Conservation (phyloP, 2,329 filamentous ascomycete species). For the Fusarium sacchari region DNA sequence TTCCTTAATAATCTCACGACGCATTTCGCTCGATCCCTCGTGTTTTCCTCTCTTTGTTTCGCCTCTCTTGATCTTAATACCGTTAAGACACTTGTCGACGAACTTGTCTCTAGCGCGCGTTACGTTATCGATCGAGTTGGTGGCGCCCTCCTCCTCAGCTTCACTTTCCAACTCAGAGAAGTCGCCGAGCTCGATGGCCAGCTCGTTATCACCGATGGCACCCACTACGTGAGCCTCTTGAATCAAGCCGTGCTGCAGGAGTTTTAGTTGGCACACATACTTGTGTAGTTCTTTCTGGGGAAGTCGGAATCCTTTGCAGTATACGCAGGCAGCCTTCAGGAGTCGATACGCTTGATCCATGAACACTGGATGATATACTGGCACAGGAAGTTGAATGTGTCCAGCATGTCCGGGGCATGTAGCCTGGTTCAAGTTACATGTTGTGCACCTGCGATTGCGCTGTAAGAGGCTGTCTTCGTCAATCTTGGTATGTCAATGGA, state of each 20-base stretch:
- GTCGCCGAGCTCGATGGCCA: slow-evolving; percentile 49
- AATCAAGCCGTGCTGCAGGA: slow-evolving; percentile 86
- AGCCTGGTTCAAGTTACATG: slow-evolving; percentile 84
- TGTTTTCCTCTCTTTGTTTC: slow-evolving; percentile 75
- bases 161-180: slow-evolving; percentile 61
- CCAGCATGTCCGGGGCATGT: slow-evolving; percentile 92
- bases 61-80: slow-evolving; percentile 61
- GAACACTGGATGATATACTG: slow-evolving; percentile 96
- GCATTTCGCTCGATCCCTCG: slow-evolving; percentile 81
- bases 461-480: slow-evolving; percentile 14
- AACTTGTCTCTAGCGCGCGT: slow-evolving; percentile 69
- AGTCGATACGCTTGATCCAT: slow-evolving; percentile 91
- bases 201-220: slow-evolving; percentile 57
- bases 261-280: slow-evolving; percentile 83
- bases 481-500: not conserved
- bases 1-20: slow-evolving; percentile 79
- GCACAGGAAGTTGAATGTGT: slow-evolving; percentile 92
- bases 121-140: slow-evolving; percentile 60
- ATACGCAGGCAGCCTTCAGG: slow-evolving; percentile 86
- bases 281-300: slow-evolving; percentile 79
- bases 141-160: slow-evolving; percentile 70
- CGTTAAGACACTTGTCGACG: slow-evolving; percentile 76
- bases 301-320: slow-evolving; percentile 88
- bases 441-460: slow-evolving; percentile 75
- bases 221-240: slow-evolving; percentile 72